Percentiles rank a stretch among this genome's conserved stretches.
phyloP scores from a whole-genome alignment of 306 rosid species.

The Betula pendula region DNA sequence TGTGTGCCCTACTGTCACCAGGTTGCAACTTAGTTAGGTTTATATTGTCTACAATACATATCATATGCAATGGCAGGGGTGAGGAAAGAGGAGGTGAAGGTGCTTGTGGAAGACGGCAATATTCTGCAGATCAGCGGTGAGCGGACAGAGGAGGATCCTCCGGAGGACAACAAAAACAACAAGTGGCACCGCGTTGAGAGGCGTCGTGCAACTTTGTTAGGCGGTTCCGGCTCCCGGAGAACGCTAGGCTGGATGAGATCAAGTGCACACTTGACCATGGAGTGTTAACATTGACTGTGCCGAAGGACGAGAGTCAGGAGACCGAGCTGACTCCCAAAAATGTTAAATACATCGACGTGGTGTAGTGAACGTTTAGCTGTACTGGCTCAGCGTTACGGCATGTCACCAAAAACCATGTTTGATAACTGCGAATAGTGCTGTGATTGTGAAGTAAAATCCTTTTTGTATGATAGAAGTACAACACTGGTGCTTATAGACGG shows the following conservation, averaged over 20 bases:
- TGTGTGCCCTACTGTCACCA: conserved; percentile 41
- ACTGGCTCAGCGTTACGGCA: background rate
- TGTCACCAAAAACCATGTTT: no score
- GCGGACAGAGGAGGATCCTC: conserved; percentile 38
- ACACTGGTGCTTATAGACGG: no score
- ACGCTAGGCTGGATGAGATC: conserved; percentile 20
- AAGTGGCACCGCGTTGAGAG: conserved; percentile 40
- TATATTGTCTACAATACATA: conserved; percentile 27
- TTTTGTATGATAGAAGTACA: no score
- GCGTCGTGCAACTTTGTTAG: conserved; percentile 28
- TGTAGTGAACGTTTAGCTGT: no score
- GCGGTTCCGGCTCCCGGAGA: conserved; percentile 36
- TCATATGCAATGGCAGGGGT: conserved; percentile 29
- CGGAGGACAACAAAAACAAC: conserved; percentile 28
- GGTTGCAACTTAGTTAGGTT: conserved; percentile 33
- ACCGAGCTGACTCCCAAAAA: background rate
- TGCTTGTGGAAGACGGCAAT: conserved; percentile 38
- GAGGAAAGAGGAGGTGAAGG: conserved; percentile 42
- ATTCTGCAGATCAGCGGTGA: conserved; percentile 44
- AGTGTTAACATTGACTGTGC: conserved; percentile 27
- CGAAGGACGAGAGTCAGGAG: conserved; percentile 34
- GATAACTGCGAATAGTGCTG: no score
- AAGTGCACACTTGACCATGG: conserved; percentile 29
- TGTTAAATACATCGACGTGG: no score
- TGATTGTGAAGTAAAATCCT: no score